Conservation (phyloP, 2,329 filamentous ascomycete genomes). For the Penicillium sp. region DNA sequence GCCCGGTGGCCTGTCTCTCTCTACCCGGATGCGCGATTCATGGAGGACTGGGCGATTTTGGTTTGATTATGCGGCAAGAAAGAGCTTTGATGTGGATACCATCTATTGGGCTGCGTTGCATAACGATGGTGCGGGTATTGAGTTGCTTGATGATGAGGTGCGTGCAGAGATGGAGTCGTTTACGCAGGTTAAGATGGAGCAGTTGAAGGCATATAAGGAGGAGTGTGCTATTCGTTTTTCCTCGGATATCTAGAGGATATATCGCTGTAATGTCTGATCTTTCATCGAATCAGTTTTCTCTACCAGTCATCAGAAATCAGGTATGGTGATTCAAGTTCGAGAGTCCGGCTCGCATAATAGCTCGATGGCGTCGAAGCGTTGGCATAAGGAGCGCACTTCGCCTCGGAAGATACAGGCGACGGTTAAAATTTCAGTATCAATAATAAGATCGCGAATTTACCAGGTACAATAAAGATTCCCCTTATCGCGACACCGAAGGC, state of each 20-base stretch:
- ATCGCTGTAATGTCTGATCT: background rate
- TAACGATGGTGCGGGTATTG: conserved; percentile 22
- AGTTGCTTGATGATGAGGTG: conserved; percentile 24
- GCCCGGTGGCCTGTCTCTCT: conserved; percentile 16
- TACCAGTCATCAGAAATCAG: conserved; percentile 1
- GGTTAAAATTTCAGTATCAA: background rate
- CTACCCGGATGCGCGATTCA: conserved; percentile 24
- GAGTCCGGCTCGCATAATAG: conserved; percentile 2
- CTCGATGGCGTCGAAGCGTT: conserved; percentile 1
- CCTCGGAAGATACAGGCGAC: conserved; percentile 3
- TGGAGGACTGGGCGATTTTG: conserved; percentile 29
- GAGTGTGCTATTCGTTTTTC: conserved; percentile 26
- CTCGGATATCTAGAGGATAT: conserved; percentile 9
- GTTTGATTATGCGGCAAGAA: conserved; percentile 26
- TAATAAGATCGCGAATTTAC: background rate
- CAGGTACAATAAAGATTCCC: no score
- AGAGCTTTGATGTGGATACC: conserved; percentile 27
- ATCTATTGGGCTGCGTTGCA: conserved; percentile 30
- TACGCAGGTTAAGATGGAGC: conserved; percentile 29
- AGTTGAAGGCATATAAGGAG: conserved; percentile 30
- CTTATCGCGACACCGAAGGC: no score
- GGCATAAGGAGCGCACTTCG: conserved; percentile 4
- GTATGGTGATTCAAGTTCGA: background rate
- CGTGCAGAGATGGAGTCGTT: conserved; percentile 27
- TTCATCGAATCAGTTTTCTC: background rate